A percentile compares a stretch with the other conserved stretches of the same genome.
Conservation (phyloP, 768 basidiomycete genomes). For the Boletus sensibilis region DNA sequence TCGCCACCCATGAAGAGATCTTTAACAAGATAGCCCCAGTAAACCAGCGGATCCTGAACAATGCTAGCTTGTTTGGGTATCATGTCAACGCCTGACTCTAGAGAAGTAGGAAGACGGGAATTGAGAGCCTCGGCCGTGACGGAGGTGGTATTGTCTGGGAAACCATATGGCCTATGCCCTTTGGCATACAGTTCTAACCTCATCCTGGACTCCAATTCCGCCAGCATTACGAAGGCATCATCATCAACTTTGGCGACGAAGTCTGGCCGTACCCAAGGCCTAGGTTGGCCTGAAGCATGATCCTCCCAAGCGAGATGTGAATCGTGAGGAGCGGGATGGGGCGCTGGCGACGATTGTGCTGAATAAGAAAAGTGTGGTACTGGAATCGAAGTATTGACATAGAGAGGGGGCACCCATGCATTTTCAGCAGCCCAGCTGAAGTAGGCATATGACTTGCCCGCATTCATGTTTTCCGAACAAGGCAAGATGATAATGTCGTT, state of each 20-base stretch:
- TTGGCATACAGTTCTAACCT: conserved; percentile 67
- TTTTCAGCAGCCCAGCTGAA: conserved; percentile 91
- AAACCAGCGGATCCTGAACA: conserved; percentile 66
- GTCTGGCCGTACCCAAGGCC: conserved; percentile 82
- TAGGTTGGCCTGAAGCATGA: conserved; percentile 39
- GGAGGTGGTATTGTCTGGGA: conserved; percentile 9
- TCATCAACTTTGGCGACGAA: conserved; percentile 95
- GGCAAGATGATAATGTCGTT: conserved; percentile 86
- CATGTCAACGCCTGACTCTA: neutral
- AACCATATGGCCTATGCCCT: conserved; percentile 28
- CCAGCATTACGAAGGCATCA: conserved; percentile 92
- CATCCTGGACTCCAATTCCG: conserved; percentile 88
- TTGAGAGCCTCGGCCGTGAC: neutral
- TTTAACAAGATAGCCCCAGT: conserved; percentile 90
- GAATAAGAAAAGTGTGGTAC: conserved; percentile 63
- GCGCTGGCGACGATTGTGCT: conserved; percentile 53
- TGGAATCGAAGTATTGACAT: conserved; percentile 44
- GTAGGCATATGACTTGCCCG: conserved; percentile 88
- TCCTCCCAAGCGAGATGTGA: conserved; percentile 58
- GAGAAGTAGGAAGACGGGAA: neutral
- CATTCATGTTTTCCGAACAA: conserved; percentile 92
- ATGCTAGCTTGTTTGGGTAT: conserved; percentile 9
- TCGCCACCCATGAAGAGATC: conserved; percentile 96
- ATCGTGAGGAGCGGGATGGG: conserved; percentile 70
- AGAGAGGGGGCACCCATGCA: conserved; percentile 86